These are phyloP conservation scores for Hypoxylon sp. DNA, from an alignment of 2,329 filamentous ascomycete species.

Conservation along the genomic window DNA sequence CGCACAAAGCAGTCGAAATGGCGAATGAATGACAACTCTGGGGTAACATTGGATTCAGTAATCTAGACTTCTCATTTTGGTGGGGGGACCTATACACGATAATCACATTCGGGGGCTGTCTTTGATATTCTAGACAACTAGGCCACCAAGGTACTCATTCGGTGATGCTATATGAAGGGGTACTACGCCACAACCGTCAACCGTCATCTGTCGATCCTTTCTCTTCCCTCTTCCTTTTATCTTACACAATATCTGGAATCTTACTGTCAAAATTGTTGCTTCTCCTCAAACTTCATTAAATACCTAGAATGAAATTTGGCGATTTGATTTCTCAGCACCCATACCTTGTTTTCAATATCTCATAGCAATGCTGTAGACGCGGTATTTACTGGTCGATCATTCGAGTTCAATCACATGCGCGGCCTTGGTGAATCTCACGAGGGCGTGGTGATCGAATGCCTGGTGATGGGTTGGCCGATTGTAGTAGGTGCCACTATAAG, in stretches of 20 bases:
- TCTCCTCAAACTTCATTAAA: neutral
- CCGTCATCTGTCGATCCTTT: no score
- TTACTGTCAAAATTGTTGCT: neutral
- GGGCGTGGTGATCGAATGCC: neutral
- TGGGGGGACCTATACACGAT: neutral
- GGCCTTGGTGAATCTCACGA: neutral
- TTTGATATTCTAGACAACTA: neutral
- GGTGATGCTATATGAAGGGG: slow-evolving; percentile 13
- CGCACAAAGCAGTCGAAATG: neutral
- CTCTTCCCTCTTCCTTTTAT: neutral
- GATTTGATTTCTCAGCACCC: slow-evolving; percentile 1
- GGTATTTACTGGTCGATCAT: neutral
- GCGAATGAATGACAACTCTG: neutral
- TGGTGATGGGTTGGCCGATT: slow-evolving; percentile 2
- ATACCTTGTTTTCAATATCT: neutral
- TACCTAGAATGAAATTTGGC: neutral
- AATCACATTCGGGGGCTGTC: neutral
- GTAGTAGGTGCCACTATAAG: slow-evolving; percentile 21
- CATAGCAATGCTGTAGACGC: neutral
- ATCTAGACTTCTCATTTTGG: neutral
- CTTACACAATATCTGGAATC: neutral
- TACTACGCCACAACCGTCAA: neutral
- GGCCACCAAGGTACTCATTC: slow-evolving; percentile 20
- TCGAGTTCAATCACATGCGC: neutral
- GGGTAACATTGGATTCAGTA: neutral